Base-by-base conservation (phyloP, 73 alveolate species). In the Paramecium caudatum region DNA sequence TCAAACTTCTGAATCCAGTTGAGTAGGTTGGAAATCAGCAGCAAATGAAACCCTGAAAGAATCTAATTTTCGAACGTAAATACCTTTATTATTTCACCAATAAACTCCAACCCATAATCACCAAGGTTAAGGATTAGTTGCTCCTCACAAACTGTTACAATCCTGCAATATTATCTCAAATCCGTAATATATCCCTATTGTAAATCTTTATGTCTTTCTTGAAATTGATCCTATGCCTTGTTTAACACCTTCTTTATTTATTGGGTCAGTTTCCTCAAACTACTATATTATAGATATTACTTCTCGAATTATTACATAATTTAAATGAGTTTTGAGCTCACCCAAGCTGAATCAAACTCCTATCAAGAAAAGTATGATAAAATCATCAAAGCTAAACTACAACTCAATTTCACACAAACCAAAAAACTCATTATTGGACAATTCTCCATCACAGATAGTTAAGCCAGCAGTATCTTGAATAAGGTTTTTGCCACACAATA, bases 91-190 rank as follows among this genome's bases (percentile, higher is more conserved):
- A 68, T 30, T 8, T 68, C 84, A 0, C 84, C 84, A 34, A 68
- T 68, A 37, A 68, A 68, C 33, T 68, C 47, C 34, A 68, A 68
- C 34, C 34, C 16, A 4, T 32, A 32, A 68, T 68, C 84, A 32
- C 47, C 37, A n/a, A 68, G 34, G 8, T 37, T 37, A 1, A 68
- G 50, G 34, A 68, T 68, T n/a, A 68, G 37, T 68, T 68, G 36
- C 37, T 68, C 84, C 37, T 68, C 84, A 37, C 84, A 68, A 37
- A 43, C 50, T 10, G 84, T 68, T 0, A 68, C 84, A 15, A 68
- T 37, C 61, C 50, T 68, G 34, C 84, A 68, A 33, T 68, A 68
- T 68, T 68, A 68, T 68, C 84, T 68, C 34, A 68, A 37, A 30
- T 68, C 84, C 19, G 84, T 34, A 1, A 68, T 68, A 49, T 68